Evolutionary conservation across 495 filamentous ascomycete genomes (phyloP).

Genomic region (Pseudoneurospora amorphoporcata): DNA sequence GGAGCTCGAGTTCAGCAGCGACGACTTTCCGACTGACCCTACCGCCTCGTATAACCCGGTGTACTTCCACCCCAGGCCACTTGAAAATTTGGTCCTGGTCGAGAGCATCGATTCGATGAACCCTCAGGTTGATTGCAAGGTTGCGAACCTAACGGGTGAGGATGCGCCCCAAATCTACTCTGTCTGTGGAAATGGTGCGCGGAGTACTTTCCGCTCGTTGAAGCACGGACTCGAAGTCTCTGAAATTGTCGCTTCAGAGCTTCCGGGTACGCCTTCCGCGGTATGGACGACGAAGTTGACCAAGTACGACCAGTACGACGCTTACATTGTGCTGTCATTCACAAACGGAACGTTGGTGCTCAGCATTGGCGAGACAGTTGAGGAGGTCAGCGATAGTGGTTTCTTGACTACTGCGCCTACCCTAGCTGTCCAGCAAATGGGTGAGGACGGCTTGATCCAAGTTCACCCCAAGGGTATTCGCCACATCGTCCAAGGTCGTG

Average conservation of each 20-base stretch:
- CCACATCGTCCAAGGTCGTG: conserved; percentile 71
- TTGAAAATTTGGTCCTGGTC: conserved; percentile 75
- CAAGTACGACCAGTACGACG: conserved; percentile 75
- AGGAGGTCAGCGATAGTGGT: conserved; percentile 86
- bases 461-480: conserved; percentile 92
- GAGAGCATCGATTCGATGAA: conserved; percentile 84
- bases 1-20: conserved; percentile 74
- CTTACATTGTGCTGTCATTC: conserved; percentile 60
- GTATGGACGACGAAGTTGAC: conserved; percentile 94
- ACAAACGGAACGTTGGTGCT: conserved; percentile 69
- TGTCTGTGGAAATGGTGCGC: conserved; percentile 75
- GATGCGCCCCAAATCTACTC: conserved; percentile 96
- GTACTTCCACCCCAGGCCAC: conserved; percentile 72
- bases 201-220: conserved; percentile 80
- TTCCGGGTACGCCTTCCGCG: conserved; percentile 73
- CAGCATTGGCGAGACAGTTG: conserved; percentile 91
- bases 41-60: conserved; percentile 56
- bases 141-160: conserved; percentile 78
- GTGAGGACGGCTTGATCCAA: conserved; percentile 86
- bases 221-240: conserved; percentile 89
- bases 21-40: conserved; percentile 67
- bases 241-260: conserved; percentile 86
- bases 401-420: conserved; percentile 82
- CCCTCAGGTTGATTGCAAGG: conserved; percentile 80
- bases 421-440: conserved; percentile 84